These are phyloP conservation scores for Hevea brasiliensis DNA, from an alignment of 345 rosid species.

Conservation along the genomic window DNA sequence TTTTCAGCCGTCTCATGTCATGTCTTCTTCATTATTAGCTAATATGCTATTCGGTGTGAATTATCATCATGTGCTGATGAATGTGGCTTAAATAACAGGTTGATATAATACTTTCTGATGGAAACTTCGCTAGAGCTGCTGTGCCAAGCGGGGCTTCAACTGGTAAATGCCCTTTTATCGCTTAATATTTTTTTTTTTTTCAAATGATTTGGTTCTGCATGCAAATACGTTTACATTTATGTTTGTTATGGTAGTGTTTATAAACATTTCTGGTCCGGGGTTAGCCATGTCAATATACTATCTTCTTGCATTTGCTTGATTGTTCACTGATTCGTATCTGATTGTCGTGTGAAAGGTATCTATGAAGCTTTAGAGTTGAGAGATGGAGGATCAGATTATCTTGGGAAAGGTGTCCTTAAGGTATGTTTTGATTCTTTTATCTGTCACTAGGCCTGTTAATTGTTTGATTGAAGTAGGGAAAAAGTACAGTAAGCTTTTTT, in stretches of 20 bases:
- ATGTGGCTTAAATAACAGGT: conserved; percentile 40
- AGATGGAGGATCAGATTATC: conserved; percentile 96
- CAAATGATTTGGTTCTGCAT: background rate
- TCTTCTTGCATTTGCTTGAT: background rate
- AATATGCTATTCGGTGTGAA: background rate
- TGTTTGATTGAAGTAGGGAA: background rate
- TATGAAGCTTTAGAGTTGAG: conserved; percentile 95
- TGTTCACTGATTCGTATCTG: background rate
- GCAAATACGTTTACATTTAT: background rate
- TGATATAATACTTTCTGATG: conserved; percentile 59
- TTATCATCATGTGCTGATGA: conserved; percentile 2
- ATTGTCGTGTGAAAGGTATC: conserved; percentile 43
- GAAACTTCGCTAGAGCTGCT: conserved; percentile 66
- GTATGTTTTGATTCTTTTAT: conserved; percentile 26
- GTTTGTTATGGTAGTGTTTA: background rate
- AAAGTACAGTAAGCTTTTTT: background rate
- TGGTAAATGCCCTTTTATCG: conserved; percentile 42
- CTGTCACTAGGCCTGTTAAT: background rate
- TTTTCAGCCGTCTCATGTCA: background rate
- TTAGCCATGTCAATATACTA: background rate
- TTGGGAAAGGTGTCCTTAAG: conserved; percentile 95
- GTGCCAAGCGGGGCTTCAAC: conserved; percentile 99
- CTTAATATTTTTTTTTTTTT: background rate
- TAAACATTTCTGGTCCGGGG: background rate
- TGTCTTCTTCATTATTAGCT: conserved; percentile 5